Evolutionary conservation across 2,329 filamentous ascomycete species (phyloP).

Genomic region (Dendryphion nanum): DNA sequence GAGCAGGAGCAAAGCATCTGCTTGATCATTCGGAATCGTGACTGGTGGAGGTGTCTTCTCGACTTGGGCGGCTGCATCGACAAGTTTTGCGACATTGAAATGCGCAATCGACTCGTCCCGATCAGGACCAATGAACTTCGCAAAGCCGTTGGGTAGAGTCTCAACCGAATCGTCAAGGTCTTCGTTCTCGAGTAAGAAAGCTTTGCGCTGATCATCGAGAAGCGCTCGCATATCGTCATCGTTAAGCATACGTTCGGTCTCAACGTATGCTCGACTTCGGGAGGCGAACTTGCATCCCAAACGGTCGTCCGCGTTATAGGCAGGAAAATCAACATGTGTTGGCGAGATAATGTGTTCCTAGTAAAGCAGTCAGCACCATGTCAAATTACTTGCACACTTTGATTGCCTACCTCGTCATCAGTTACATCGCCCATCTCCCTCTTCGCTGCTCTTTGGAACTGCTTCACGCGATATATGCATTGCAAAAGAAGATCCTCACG

Average conservation of each 20-base stretch:
- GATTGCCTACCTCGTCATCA: conserved; percentile 39
- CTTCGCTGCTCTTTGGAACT: conserved; percentile 37
- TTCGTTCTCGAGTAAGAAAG: conserved; percentile 27
- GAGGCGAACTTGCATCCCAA: conserved; percentile 38
- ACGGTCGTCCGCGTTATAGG: conserved; percentile 22
- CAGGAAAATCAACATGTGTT: conserved; percentile 28
- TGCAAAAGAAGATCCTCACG: conserved; percentile 34
- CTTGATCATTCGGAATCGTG: conserved; percentile 38
- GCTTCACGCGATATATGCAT: conserved; percentile 39
- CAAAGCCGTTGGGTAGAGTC: conserved; percentile 35
- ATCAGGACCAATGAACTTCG: conserved; percentile 40
- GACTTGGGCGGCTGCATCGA: conserved; percentile 34
- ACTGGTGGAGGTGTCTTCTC: conserved; percentile 25
- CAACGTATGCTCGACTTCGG: conserved; percentile 41
- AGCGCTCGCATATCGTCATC: conserved; percentile 23
- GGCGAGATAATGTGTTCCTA: conserved; percentile 35
- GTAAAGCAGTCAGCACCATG: conserved; percentile 4
- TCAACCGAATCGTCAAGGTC: conserved; percentile 33
- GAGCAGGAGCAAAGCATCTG: conserved; percentile 39
- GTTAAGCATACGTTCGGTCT: conserved; percentile 37
- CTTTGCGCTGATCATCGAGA: conserved; percentile 20
- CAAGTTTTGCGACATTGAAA: conserved; percentile 35
- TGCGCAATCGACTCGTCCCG: conserved; percentile 42
- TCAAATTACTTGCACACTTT: background rate
- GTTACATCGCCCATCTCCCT: conserved; percentile 37